These are phyloP conservation scores for Jatropha curcas DNA, from an alignment of 345 rosid species.

Conservation along the genomic window DNA sequence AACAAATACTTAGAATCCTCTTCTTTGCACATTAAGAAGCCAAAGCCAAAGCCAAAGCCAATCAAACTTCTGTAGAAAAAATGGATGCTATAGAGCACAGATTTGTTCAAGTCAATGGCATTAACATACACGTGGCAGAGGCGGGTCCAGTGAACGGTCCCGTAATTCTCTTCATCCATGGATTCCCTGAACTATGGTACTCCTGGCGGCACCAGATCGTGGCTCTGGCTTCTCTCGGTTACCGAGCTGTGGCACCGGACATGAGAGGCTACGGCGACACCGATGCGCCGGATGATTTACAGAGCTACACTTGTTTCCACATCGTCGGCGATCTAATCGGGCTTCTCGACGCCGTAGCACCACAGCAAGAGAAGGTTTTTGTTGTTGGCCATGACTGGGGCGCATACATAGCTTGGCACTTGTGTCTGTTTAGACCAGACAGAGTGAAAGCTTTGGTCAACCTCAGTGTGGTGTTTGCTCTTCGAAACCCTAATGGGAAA, in stretches of 20 bases:
- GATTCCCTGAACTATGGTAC: slow-evolving; percentile 41
- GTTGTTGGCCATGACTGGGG: slow-evolving; percentile 83
- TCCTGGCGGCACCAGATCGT: slow-evolving; percentile 39
- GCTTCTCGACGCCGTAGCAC: slow-evolving; percentile 46
- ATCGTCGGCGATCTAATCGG: slow-evolving; percentile 42
- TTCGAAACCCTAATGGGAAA: slow-evolving; percentile 6
- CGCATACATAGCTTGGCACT: slow-evolving; percentile 55
- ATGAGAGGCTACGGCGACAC: slow-evolving; percentile 35
- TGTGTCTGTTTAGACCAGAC: slow-evolving; percentile 59
- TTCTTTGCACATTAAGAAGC: no score
- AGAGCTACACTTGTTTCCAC: slow-evolving; percentile 22
- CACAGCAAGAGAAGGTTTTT: slow-evolving; percentile 43
- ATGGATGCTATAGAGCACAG: slow-evolving; percentile 21
- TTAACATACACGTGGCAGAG: slow-evolving; percentile 32
- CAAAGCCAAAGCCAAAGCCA: no score
- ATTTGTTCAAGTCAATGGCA: slow-evolving; percentile 21
- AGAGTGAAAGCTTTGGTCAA: slow-evolving; percentile 65
- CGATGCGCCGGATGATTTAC: slow-evolving; percentile 24
- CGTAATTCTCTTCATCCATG: slow-evolving; percentile 29
- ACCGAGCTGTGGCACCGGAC: slow-evolving; percentile 40
- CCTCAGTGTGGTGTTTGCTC: slow-evolving; percentile 46
- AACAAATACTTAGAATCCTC: no score
- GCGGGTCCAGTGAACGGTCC: slow-evolving; percentile 28
- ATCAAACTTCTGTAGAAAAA: neutral
- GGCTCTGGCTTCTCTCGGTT: slow-evolving; percentile 29